Base-by-base conservation (phyloP, 2,329 filamentous ascomycete genomes). In the Chalaropsis ovoidea region DNA sequence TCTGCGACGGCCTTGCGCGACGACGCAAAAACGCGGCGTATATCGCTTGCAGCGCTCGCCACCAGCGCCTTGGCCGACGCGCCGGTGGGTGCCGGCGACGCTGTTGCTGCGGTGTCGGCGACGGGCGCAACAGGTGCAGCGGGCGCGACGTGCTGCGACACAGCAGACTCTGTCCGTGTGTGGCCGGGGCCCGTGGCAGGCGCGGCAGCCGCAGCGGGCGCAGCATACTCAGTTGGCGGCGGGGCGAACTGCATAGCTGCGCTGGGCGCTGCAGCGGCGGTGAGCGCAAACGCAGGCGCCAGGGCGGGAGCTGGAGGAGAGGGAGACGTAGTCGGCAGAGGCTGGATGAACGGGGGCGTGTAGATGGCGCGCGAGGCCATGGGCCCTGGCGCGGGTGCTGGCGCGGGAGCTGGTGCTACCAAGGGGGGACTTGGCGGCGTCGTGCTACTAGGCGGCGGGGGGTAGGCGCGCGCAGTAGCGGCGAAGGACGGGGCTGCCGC, bases 91-190 rank as follows among this genome's bases (percentile, higher is more conserved):
- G 54, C 7, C 47, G 24, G 31, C 27, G 58, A 64, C 11, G 61
- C 42, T 3, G 45, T 8, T 27, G 61, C 41, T 2, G 43, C 7
- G 5, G 35, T 42, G 8, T 61, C 58, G 8, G 35, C 35, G 19
- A n/a, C n/a, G n/a, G n/a, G n/a, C n/a, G n/a, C n/a, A n/a, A n/a
- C n/a, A n/a, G n/a, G n/a, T n/a, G 49, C 15, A 22, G 49, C 19
- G 15, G 69, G 69, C 74, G 76, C 68, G 75, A 75, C 22, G 49
- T 49, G 49, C 19, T 54, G 49, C 68, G 31, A 39, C 71, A 71
- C 65, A 73, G 73, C 43, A 68, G 68, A 27, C 27, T 61, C 58
- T 15, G 58, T 39, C 8, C 58, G 58, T n/a, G 60, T 61, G 60
- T 61, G 39, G 2, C 22, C 31, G 39, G 60, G 24, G 10, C 13